Conservation (phyloP, 441 rosid species). For the Pelargonium exstipulatum region DNA sequence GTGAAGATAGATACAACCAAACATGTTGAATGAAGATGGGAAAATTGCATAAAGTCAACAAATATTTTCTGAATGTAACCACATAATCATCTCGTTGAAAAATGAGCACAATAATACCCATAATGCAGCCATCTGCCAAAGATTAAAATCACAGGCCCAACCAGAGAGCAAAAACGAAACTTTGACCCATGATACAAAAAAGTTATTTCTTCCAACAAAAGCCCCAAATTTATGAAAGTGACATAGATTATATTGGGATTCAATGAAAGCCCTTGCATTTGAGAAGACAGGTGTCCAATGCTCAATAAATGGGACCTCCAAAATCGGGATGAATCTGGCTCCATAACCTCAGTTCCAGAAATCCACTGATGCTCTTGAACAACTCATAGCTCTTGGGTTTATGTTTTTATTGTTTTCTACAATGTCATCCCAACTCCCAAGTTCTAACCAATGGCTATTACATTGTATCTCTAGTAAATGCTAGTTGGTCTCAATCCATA, state of each 20-base stretch:
- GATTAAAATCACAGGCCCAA: background rate
- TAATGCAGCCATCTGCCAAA: background rate
- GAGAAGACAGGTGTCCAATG: background rate
- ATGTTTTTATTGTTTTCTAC: background rate
- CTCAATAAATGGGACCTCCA: background rate
- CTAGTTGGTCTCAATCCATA: background rate
- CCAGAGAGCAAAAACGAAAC: background rate
- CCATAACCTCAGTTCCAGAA: background rate
- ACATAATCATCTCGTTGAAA: background rate
- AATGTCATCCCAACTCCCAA: background rate
- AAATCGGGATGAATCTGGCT: background rate
- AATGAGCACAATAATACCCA: background rate
- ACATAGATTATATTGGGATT: background rate
- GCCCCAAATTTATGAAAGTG: background rate
- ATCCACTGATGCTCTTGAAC: background rate
- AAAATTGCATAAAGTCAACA: background rate
- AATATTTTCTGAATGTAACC: background rate
- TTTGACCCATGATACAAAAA: background rate
- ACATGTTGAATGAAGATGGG: background rate
- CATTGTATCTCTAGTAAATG: background rate
- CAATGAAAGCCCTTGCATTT: background rate
- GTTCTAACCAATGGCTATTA: background rate
- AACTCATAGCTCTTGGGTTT: background rate
- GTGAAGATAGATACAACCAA: background rate
- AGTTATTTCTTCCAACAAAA: background rate